Conservation (phyloP, 2,329 filamentous ascomycete species). For the Calonectria montana region DNA sequence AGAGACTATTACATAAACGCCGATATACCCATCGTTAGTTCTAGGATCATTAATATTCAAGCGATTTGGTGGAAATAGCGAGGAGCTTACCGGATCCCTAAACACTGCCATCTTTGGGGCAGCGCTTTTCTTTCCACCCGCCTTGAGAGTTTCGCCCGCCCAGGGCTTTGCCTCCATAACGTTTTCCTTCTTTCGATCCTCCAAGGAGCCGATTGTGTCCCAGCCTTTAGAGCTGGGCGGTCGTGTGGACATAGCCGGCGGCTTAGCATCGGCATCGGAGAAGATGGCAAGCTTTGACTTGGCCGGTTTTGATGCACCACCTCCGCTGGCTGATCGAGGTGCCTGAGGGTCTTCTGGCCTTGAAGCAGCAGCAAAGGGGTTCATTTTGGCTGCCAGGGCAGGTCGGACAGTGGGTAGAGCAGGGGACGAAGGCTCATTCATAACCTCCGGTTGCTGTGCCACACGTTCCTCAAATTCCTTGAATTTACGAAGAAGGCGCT, state of each 20-base stretch:
- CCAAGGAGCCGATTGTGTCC: constrained; percentile 90
- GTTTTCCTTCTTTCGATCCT: constrained; percentile 95
- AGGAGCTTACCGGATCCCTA: constrained; percentile 84
- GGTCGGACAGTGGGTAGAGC: constrained; percentile 86
- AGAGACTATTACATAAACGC: constrained; percentile 65
- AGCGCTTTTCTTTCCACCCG: constrained; percentile 82
- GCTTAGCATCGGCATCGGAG: constrained; percentile 76
- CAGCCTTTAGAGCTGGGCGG: constrained; percentile 76
- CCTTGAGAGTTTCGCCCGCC: constrained; percentile 91
- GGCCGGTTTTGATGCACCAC: constrained; percentile 70
- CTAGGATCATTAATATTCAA: constrained; percentile 90
- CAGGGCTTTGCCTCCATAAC: constrained; percentile 86
- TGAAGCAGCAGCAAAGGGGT: constrained; percentile 78
- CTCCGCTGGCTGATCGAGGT: constrained; percentile 60
- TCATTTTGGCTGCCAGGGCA: constrained; percentile 85
- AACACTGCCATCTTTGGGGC: constrained; percentile 88
- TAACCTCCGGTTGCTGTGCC: constrained; percentile 71
- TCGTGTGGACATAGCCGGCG: constrained; percentile 66
- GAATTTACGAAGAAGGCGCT: constrained; percentile 88
- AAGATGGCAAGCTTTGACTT: constrained; percentile 92
- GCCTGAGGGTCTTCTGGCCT: constrained; percentile 74
- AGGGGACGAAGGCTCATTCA: constrained; percentile 82
- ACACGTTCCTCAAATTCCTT: constrained; percentile 87
- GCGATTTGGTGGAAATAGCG: constrained; percentile 51
- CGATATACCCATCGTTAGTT: constrained; percentile 81